Evolutionary conservation across 768 basidiomycete genomes (phyloP), one percentile per base, ranked within the genome.

Genomic region (Hericium rajendrae): DNA sequence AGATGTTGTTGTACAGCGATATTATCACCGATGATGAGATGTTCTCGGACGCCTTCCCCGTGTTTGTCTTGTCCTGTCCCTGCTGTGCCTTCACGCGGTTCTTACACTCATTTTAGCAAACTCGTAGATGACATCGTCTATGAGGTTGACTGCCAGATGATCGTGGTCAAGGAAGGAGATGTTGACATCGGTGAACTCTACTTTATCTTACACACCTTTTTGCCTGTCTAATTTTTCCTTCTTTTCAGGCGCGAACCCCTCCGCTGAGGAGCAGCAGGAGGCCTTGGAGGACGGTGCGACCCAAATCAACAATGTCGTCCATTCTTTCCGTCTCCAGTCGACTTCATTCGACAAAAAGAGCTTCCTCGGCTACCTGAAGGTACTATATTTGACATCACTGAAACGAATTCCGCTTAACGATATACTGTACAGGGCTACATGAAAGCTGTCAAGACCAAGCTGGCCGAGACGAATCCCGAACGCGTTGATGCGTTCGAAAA

Each of bases 321-420:
- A 91, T 77, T 93, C 93, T 41, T 94, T 94, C 85, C 88, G 94
- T 65, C 86, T 99, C 59, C 82, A 88, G 66, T 18, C 68, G 28
- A 94, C 91, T 12, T 2, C 67, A 1, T 98, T 94, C 71, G 92
- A 97, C 77, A 98, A 97, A 74, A 95, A 94, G 73, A 70, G 73
- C n/a, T 98, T 79, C 71, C 72, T 89, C 41, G 67, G 77, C 10
- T 84, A 93, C 69, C 82, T 98, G 69, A 98, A 95, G 80, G 91
- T 84, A 46, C 68, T 63, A 6, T 3, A 6, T 38, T 41, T 48
- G 13, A 55, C 50, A 59, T 20, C 53, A 24, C 46, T 62, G 6
- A 51, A 38, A 20, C 3, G 48, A 43, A 16, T 55, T 51, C 59
- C 26, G 2, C 40, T 55, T 38, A 38, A 60, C 20, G 0, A 22